phyloP scores from a whole-genome alignment of 371 early-diverging fungal genomes.

The Synchytrium microbalum region DNA sequence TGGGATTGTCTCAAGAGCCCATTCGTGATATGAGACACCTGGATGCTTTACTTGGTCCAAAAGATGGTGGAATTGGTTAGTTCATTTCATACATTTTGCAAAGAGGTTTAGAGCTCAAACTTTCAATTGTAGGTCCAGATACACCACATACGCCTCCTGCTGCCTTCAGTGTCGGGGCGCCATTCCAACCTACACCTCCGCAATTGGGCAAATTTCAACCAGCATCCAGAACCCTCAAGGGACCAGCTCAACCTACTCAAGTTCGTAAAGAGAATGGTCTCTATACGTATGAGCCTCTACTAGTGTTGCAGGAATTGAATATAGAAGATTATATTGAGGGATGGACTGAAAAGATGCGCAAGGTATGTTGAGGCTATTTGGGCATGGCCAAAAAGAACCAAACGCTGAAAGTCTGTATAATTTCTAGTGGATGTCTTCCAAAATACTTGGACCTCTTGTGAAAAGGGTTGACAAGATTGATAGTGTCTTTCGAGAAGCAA shows the following conservation, averaged over 20 bases:
- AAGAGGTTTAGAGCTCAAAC: background rate
- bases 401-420: too few relatives aligned
- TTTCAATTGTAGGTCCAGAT: background rate
- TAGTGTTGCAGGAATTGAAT: slow-evolving; percentile 1
- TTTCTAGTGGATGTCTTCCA: slow-evolving; percentile 26
- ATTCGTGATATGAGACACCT: background rate
- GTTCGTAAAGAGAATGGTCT: background rate
- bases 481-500: slow-evolving; percentile 1
- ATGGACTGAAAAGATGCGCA: slow-evolving; percentile 31
- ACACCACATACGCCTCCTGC: background rate
- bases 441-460: slow-evolving; percentile 24
- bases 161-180: background rate
- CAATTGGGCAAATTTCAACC: background rate
- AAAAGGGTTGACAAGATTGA: slow-evolving; percentile 20
- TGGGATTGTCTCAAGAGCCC: background rate
- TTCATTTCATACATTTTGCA: background rate
- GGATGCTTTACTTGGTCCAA: background rate
- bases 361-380: slow-evolving; percentile 19
- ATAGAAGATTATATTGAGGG: slow-evolving; percentile 20
- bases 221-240: background rate
- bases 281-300: background rate
- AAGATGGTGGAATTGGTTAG: background rate
- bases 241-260: background rate
- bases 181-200: background rate
- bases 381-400: too few relatives aligned